Percentiles rank a stretch among this genome's conserved stretches.
These are phyloP conservation scores for Cladosporium halotolerans DNA, from an alignment of 2,329 filamentous ascomycete species.

Conservation along the genomic window DNA sequence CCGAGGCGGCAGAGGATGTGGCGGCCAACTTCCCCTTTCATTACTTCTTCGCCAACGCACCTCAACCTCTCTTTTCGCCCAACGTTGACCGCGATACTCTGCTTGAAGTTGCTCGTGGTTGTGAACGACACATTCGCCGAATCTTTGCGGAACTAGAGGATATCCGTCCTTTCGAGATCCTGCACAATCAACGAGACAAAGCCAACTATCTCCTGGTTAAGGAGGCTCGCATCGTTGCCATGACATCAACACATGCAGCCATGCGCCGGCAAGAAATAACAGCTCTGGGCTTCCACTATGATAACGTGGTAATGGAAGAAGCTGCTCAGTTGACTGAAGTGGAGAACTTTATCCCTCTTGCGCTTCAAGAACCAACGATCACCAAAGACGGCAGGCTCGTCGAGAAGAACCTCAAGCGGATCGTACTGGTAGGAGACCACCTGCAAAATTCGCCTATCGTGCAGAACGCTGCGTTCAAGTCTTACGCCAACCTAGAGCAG, in stretches of 20 bases:
- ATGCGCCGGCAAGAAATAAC: slow-evolving; percentile 90
- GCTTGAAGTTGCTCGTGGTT: slow-evolving; percentile 73
- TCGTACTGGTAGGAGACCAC: slow-evolving; percentile 92
- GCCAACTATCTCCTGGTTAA: slow-evolving; percentile 92
- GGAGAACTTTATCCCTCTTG: slow-evolving; percentile 90
- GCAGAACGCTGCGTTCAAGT: slow-evolving; percentile 86
- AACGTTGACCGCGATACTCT: slow-evolving; percentile 59
- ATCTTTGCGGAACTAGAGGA: slow-evolving; percentile 91
- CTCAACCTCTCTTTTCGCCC: slow-evolving; percentile 73
- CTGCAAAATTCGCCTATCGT: slow-evolving; percentile 95
- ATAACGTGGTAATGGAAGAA: slow-evolving; percentile 98
- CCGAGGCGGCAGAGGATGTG: slow-evolving; percentile 55
- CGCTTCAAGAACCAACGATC: slow-evolving; percentile 63
- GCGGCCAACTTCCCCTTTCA: slow-evolving; percentile 79
- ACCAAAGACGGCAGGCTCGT: slow-evolving; percentile 34
- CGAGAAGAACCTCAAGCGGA: slow-evolving; percentile 70
- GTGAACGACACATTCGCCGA: slow-evolving; percentile 79
- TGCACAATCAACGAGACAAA: slow-evolving; percentile 83
- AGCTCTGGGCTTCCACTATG: slow-evolving; percentile 88
- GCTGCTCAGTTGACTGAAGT: slow-evolving; percentile 96
- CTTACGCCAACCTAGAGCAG: slow-evolving; percentile 94
- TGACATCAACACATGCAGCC: slow-evolving; percentile 97
- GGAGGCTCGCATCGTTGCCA: slow-evolving; percentile 94
- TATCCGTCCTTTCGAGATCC: slow-evolving; percentile 88
- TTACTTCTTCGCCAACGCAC: slow-evolving; percentile 77